A percentile compares a stretch with the other conserved stretches of the same genome.
Conservation (phyloP, 345 rosid species). For the Murraya paniculata region DNA sequence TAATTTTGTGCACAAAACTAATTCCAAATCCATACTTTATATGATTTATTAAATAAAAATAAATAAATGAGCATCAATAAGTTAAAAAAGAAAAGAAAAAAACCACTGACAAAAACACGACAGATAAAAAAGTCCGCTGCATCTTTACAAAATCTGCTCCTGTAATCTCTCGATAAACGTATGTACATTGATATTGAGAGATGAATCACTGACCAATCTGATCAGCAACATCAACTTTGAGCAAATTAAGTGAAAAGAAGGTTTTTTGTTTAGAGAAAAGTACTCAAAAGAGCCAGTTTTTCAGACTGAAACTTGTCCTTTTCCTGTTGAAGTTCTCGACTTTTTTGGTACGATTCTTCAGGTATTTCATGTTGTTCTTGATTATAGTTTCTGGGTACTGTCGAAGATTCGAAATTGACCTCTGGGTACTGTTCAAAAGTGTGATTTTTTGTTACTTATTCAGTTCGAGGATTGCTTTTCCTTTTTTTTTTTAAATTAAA, state of each 20-base stretch:
- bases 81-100: neutral
- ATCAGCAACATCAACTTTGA: neutral
- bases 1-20: neutral
- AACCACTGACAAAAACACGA: neutral
- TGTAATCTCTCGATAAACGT: neutral
- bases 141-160: neutral
- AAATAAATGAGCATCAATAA: neutral
- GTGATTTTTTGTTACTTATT: slow-evolving; percentile 18
- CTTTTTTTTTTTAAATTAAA: neutral
- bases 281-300: neutral
- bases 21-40: neutral
- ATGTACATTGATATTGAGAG: neutral
- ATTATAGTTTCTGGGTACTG: slow-evolving; percentile 25
- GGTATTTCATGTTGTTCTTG: slow-evolving; percentile 21
- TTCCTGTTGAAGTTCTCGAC: neutral
- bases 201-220: slow-evolving; percentile 7
- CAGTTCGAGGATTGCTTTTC: slow-evolving; percentile 15
- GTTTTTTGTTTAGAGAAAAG: neutral
- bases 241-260: neutral
- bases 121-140: neutral
- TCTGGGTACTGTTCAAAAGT: slow-evolving; percentile 15
- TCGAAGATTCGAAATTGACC: slow-evolving; percentile 13
- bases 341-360: slow-evolving; percentile 21
- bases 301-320: neutral
- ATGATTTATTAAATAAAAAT: neutral